A percentile compares a stretch with the other conserved stretches of the same genome.
Evolutionary conservation across 345 rosid species (phyloP).

Genomic region (Hevea brasiliensis): DNA sequence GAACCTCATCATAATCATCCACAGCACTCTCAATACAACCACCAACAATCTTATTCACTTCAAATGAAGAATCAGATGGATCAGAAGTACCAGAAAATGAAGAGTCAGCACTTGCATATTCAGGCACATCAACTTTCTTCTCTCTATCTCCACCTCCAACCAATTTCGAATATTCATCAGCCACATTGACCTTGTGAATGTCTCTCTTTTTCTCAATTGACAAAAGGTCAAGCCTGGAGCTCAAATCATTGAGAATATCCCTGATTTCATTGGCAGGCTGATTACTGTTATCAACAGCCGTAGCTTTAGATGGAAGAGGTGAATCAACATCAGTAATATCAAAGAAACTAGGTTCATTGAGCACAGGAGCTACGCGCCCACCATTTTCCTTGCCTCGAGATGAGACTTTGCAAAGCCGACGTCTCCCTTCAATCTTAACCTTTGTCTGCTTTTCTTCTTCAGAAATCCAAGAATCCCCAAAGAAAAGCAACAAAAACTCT

Average conservation of each 20-base stretch:
- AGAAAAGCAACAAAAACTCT: neutral
- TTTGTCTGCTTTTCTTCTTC: constrained; percentile 39
- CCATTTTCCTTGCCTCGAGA: constrained; percentile 33
- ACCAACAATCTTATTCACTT: constrained; percentile 20
- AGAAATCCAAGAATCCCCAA: constrained; percentile 7
- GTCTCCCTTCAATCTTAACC: constrained; percentile 54
- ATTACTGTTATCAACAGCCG: constrained; percentile 20
- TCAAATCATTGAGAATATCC: constrained; percentile 76
- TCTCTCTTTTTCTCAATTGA: constrained; percentile 62
- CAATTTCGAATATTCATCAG: constrained; percentile 19
- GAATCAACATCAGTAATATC: constrained; percentile 69
- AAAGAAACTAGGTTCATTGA: constrained; percentile 39
- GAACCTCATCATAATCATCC: constrained; percentile 22
- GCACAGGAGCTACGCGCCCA: constrained; percentile 15
- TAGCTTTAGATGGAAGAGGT: constrained; percentile 40
- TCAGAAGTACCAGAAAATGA: constrained; percentile 43
- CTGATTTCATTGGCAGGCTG: constrained; percentile 52
- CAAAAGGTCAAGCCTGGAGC: constrained; percentile 67
- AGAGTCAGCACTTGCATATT: constrained; percentile 47
- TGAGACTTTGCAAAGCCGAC: constrained; percentile 59
- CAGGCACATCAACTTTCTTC: constrained; percentile 26
- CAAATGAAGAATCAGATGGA: constrained; percentile 27
- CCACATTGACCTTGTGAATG: constrained; percentile 8
- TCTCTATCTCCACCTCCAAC: constrained; percentile 12
- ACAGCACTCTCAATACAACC: constrained; percentile 21